phyloP scores from a whole-genome alignment of 148 eudicot species.

The Camellia japonica region DNA sequence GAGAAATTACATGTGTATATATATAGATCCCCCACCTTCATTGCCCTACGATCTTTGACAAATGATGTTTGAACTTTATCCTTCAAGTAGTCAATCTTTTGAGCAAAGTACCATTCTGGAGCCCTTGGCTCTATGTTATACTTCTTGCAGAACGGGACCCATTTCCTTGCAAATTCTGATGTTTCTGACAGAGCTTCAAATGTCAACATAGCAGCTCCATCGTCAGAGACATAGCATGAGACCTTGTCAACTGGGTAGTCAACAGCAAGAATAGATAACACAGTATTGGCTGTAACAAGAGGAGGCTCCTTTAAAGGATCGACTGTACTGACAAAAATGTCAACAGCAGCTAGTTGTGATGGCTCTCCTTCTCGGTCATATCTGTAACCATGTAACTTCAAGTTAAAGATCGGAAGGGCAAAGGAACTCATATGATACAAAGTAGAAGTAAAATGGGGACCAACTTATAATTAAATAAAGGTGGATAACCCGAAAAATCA shows the following conservation, averaged over 20 bases:
- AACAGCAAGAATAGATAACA: constrained; percentile 78
- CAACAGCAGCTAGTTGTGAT: constrained; percentile 85
- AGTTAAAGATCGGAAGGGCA: constrained; percentile 10
- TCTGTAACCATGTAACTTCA: constrained; percentile 28
- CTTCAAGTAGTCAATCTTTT: constrained; percentile 72
- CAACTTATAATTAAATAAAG: background rate
- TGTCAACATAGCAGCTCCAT: constrained; percentile 84
- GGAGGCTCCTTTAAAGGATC: constrained; percentile 95
- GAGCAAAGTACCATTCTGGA: constrained; percentile 86
- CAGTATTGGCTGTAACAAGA: constrained; percentile 86
- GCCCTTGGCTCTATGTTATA: constrained; percentile 83
- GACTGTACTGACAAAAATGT: constrained; percentile 88
- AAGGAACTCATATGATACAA: background rate
- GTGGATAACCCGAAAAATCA: constrained; percentile 8
- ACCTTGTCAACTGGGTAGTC: constrained; percentile 93
- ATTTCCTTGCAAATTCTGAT: constrained; percentile 74
- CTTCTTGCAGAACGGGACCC: constrained; percentile 91
- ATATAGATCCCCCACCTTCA: constrained; percentile 54
- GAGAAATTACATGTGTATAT: constrained; percentile 1
- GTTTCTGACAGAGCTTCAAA: constrained; percentile 86
- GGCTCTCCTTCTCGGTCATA: constrained; percentile 85
- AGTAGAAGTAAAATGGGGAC: background rate
- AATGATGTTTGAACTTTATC: constrained; percentile 71
- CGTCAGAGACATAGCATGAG: constrained; percentile 87
- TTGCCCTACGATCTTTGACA: constrained; percentile 84